Base-by-base conservation (phyloP, 805 yeast species). In the Candida qinlingensis region DNA sequence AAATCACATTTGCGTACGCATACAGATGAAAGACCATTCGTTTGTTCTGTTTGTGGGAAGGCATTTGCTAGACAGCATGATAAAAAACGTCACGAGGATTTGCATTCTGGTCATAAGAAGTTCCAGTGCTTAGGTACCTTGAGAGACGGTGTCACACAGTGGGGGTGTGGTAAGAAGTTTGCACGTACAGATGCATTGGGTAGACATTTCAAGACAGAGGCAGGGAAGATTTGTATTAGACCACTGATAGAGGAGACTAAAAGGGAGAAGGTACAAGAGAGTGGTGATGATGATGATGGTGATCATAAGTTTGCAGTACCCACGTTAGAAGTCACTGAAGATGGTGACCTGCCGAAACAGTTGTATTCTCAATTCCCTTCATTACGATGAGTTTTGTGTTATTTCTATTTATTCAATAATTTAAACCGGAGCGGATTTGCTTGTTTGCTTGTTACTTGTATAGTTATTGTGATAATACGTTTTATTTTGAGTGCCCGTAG, bases 1-100 rank as follows among this genome's bases (percentile, higher is more conserved):
- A 88, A 92, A 57, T 87, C 96, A 0, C 99, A 92, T 67, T 70
- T 87, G 61, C 73, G 97, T 50, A 92, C 98, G 0, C 99, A 87
- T 63, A 86, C 95, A 0, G 85, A 85, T 61, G 95, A 87, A 60
- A 69, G 90, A 46, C 95, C 94, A 6, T 87, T 79, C 59, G 72
- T 79, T 7, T 87, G 96, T 65, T 70, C 76, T 11, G 73, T 78
- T 4, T 87, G 95, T 67, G 89, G 88, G 5, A 86, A 86, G 63
- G 87, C 91, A 1, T 87, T 87, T 71, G 91, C 91, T 6, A 68
- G 94, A 50, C 83, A 82, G 48, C 94, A 86, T 59, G 94, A 86
- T 63, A 69, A 83, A 50, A 84, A 82, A 60, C 72, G 94, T 48
- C 94, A 86, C 59, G 91, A 84, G 58, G 80, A 81, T 57, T 69